Percentiles rank a stretch among this genome's conserved stretches.
Conservation (phyloP, 257 asterid species). For the Eustoma russellianum region DNA sequence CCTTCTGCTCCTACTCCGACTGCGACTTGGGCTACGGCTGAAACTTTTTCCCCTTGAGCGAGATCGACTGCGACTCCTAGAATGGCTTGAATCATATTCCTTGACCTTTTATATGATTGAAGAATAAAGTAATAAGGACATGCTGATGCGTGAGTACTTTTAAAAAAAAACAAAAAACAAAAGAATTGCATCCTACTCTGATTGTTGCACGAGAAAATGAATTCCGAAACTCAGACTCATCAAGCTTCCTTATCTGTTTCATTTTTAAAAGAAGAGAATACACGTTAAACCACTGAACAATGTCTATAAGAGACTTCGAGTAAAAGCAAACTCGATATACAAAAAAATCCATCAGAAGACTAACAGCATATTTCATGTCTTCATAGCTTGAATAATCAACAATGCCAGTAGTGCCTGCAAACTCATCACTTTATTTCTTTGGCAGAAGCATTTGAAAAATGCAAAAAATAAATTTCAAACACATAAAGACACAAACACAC, state of each 20-base stretch:
- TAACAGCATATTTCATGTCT: slow-evolving; percentile 93
- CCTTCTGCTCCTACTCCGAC: slow-evolving; percentile 92
- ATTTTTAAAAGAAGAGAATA: slow-evolving; percentile 3
- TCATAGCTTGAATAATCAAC: slow-evolving; percentile 81
- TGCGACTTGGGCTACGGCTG: slow-evolving; percentile 53
- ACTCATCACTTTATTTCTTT: not conserved
- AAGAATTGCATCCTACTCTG: slow-evolving; percentile 37
- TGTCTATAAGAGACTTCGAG: not conserved
- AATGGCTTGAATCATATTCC: slow-evolving; percentile 69
- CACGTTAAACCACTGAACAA: not conserved
- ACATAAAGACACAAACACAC: too few relatives aligned
- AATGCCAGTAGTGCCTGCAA: slow-evolving; percentile 81
- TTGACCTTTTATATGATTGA: slow-evolving; percentile 47
- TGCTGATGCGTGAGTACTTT: not conserved
- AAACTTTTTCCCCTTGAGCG: slow-evolving; percentile 62
- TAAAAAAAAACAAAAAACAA: not conserved
- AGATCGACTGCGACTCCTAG: slow-evolving; percentile 74
- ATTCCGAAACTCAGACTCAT: slow-evolving; percentile 87
- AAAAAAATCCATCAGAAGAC: slow-evolving; percentile 10
- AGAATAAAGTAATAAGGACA: not conserved
- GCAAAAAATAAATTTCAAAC: too few relatives aligned
- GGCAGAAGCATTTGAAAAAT: too few relatives aligned
- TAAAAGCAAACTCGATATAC: not conserved
- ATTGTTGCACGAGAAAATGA: slow-evolving; percentile 76
- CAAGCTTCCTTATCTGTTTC: slow-evolving; percentile 79